Conservation (phyloP, 2,329 filamentous ascomycete genomes). For the Paramyrothecium roridum region DNA sequence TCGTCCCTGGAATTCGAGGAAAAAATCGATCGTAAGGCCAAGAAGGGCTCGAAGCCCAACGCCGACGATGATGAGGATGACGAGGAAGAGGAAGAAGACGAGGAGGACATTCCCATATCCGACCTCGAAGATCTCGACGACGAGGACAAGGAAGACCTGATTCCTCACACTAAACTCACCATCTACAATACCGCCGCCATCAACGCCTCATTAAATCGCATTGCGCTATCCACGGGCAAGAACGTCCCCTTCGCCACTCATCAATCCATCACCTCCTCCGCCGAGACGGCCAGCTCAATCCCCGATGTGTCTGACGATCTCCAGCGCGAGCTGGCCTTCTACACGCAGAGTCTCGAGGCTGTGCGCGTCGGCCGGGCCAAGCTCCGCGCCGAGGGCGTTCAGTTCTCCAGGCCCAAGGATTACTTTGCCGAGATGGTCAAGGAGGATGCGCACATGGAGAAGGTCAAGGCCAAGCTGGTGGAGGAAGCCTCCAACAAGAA, state of each 20-base stretch:
- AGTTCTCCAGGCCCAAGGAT: slow-evolving; percentile 86
- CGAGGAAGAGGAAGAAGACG: slow-evolving; percentile 68
- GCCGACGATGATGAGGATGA: slow-evolving; percentile 49
- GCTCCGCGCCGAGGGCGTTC: slow-evolving; percentile 76
- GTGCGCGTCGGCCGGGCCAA: slow-evolving; percentile 69
- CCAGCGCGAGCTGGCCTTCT: slow-evolving; percentile 88
- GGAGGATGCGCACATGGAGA: slow-evolving; percentile 96
- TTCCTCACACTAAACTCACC: slow-evolving; percentile 87
- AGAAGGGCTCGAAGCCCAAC: slow-evolving; percentile 16
- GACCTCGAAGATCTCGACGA: slow-evolving; percentile 77
- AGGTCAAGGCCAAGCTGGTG: slow-evolving; percentile 88
- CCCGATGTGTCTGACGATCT: slow-evolving; percentile 87
- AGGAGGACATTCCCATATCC: slow-evolving; percentile 85
- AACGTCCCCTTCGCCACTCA: slow-evolving; percentile 78
- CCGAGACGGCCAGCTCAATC: slow-evolving; percentile 64
- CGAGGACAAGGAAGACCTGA: slow-evolving; percentile 80
- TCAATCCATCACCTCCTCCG: slow-evolving; percentile 69
- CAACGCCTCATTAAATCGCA: slow-evolving; percentile 73
- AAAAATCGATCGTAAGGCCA: slow-evolving; percentile 53
- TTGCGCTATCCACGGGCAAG: slow-evolving; percentile 61
- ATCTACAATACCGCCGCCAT: slow-evolving; percentile 97
- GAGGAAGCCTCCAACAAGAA: slow-evolving; percentile 92
- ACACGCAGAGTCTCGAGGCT: slow-evolving; percentile 81
- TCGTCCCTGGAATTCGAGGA: slow-evolving; percentile 76
- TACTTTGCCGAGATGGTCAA: slow-evolving; percentile 99